Evolutionary conservation across 2,329 filamentous ascomycete species (phyloP), one percentile per base, ranked within the genome.

Genomic region (Teratosphaeria epicoccoides): DNA sequence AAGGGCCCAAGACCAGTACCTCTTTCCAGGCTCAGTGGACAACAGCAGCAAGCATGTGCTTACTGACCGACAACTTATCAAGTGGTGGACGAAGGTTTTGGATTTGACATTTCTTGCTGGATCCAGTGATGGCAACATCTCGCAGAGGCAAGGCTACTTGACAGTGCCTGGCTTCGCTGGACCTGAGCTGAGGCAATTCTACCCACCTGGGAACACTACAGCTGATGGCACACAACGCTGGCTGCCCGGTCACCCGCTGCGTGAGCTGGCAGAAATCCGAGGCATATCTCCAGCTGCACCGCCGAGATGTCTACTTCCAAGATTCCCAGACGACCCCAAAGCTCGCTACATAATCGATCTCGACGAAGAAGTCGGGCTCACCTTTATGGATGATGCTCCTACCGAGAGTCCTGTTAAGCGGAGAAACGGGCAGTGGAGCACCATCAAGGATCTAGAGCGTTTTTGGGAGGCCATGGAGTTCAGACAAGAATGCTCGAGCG

Each of bases 391-490:
- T 28, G 54, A 57, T 6, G 44, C 56, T 22, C 54, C 77, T 9
- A 55, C 58, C 2, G 64, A 59, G 43, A 68, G 59, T 58, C 66
- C 57, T 53, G 65, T 59, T 52, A 73, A 71, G 58, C 57, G 55
- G 51, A 78, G 80, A 58, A 76, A 73, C 24, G 86, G 86, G 0
- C 76, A 80, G 52, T 98, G 93, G 93, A 86, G 83, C 65, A 89
- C 85, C 54, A 83, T 96, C 23, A 84, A 79, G 65, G 86, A 82
- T 0, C 72, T 98, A 40, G 87, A 90, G n/a, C 83, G 90, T 59
- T 98, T 98, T 64, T 98, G 93, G 93, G 93, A 98, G 56, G 86
- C 95, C 78, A 97, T 98, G 91, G 85, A 90, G 0, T 97, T 87
- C 65, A 78, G 93, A 52, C 93, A 97, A 66, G 93, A 98, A 65